These are phyloP conservation scores for Vigna nakashimae DNA, from an alignment of 306 rosid genomes.

Conservation along the genomic window DNA sequence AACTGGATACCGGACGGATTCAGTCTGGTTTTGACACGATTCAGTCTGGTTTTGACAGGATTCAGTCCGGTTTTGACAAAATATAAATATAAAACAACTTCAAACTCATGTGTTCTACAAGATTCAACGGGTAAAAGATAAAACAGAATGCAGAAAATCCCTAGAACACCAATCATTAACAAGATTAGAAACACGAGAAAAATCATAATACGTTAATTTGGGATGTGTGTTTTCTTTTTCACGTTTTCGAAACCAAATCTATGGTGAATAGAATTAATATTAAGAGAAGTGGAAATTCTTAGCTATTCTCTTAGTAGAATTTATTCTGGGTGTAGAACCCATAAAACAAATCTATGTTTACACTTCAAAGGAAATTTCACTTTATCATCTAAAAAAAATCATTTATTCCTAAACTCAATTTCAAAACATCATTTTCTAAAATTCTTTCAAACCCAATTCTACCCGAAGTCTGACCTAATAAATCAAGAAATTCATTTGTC, in stretches of 20 bases:
- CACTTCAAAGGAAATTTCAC: background rate
- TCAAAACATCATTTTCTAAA: background rate
- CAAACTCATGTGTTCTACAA: conserved; percentile 12
- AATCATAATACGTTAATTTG: background rate
- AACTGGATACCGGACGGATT: too few relatives aligned
- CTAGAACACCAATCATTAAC: background rate
- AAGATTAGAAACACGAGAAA: background rate
- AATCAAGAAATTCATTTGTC: background rate
- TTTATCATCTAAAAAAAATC: background rate
- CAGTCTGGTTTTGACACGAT: too few relatives aligned
- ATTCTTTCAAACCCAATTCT: background rate
- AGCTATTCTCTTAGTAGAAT: background rate
- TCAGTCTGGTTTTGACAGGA: too few relatives aligned
- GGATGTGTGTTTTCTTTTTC: background rate
- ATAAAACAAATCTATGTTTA: background rate
- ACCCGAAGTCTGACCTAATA: background rate
- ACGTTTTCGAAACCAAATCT: background rate
- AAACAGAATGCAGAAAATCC: background rate
- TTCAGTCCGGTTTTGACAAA: too few relatives aligned
- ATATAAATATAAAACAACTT: background rate
- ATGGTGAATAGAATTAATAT: background rate
- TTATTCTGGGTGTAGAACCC: background rate
- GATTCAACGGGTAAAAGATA: background rate
- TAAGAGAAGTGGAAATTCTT: background rate
- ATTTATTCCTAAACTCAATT: background rate